Evolutionary conservation across 2,329 filamentous ascomycete genomes (phyloP), one percentile per base, ranked within the genome.

Genomic region (Scolecobasidium constrictum): DNA sequence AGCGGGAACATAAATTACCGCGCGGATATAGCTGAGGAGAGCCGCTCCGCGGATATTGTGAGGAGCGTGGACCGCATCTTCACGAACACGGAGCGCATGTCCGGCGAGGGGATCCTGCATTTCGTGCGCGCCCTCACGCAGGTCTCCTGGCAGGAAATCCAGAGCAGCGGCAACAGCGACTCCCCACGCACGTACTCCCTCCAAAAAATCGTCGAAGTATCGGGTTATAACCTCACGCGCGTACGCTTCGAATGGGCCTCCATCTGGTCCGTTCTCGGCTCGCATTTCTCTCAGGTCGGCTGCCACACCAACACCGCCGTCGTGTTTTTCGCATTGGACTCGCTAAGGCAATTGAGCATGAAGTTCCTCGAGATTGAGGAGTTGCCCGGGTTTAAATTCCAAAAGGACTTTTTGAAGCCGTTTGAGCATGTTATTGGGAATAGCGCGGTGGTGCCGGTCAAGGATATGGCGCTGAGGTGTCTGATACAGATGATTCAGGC

Each of bases 401-500:
- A 99, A 55, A 99, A 99, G 60, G 90, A 99, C 59, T 98, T 99
- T 60, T 66, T 98, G 42, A 96, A 95, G 63, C 92, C 93, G 0
- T 99, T 98, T 53, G 90, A 98, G 65, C 86, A 96, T 60, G 87
- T 99, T 53, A 86, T 98, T 67, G 81, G 84, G 45, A 96, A 98
- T 59, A 92, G 87, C 34, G 86, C 73, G 49, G 86, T 92, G 49
- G 80, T 94, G 15, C 80, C 85, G 1, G 92, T 99, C 53, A 98
- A 98, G 63, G 92, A 99, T 53, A 90, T 98, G 83, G 86, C 94
- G 36, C 68, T 99, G 18, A 79, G 90, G 35, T 99, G 93, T 58
- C 69, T 99, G 47, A 93, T 95, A 44, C 93, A 99, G 63, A 98
- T 99, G 93, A 94, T 98, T 38, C 92, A 98, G 65, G 88, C 90